Base-by-base conservation (phyloP, 1,284 basidiomycete genomes). In the Trametes sp. region DNA sequence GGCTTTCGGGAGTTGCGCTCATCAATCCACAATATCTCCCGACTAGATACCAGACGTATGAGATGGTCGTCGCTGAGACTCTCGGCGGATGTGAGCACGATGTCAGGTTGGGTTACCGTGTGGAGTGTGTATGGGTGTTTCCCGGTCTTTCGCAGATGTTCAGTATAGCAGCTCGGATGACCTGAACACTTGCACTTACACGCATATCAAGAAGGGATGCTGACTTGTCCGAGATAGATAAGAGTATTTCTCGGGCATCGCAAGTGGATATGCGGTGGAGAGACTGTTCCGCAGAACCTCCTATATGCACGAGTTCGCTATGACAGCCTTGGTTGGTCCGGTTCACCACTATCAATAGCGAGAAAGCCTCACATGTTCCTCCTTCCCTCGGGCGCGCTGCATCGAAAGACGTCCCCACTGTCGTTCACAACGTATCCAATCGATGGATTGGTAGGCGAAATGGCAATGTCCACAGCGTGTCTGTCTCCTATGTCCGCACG, bases 21-120 rank as follows among this genome's bases (percentile, higher is more conserved):
- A 68, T 93, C 91, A 31, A 92, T 71, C 89, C 89, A 93, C 16
- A 88, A 62, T 23, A 93, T 70, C 50, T 88, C 81, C 2, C 75
- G 77, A 0, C 88, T 92, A 0, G 89, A 86, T 38, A 80, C 81
- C 5, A 90, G 67, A 11, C 83, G 81, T 28, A 85, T 70, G 24
- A 86, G 73, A 45, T 82, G 72, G 63, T 86, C 81, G 9, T 74
- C 67, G 6, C 62, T 62, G 21, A 76, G 73, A 59, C 79, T 73
- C 65, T 87, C 84, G 35, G 87, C 74, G 38, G 80, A 84, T 0
- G 87, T 88, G 23, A 90, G 71, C 3, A 80, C 61, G 57, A 83
- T 78, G 44, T 73, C 72, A 6, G 72, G 63, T 35, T 64, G 67
- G 7, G 73, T 49, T 23, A 79, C 60, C n/a, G 71, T 70, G 61